Evolutionary conservation across 306 rosid genomes (phyloP), one percentile per base, ranked within the genome.

Genomic region (Comarum palustre): DNA sequence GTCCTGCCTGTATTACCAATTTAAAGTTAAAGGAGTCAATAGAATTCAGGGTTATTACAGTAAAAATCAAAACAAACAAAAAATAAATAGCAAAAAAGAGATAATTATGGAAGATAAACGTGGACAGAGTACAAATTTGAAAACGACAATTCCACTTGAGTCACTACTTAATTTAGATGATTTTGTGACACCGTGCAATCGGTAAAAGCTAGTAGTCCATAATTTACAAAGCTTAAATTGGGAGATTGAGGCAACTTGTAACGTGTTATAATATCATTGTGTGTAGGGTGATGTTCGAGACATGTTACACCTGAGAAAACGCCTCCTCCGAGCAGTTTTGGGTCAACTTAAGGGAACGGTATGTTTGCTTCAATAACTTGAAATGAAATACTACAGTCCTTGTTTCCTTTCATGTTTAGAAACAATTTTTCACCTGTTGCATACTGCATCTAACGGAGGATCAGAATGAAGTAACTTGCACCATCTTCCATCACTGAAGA

Each of bases 251-350:
- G 48, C 16, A 46, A 54, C 20, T 16, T 64, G 63, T 36, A 58
- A 51, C 42, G 17, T 60, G 62, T 19, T 46, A 39, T 39, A 66
- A 73, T 45, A 72, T 58, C 25, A 75, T 66, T 72, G 38, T 54
- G 6, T 89, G 77, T 86, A 93, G 98, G 83, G 87, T 79, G 97
- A 91, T 68, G 77, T 81, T 41, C 89, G 83, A 45, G 94, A 90
- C 79, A 81, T 82, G 73, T 85, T 91, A 75, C 81, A 74, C 71
- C 75, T 89, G 48, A 85, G 98, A 81, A 93, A 86, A 82, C 84
- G 77, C 81, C 88, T 93, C 74, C 66, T 93, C 72, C 85, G 85
- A 79, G 89, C 84, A 76, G 48, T 84, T 81, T 78, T 85, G 81
- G 81, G 82, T 69, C 89, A 85, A 84, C 80, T 80, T 77, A 73